Conservation (phyloP, 306 rosid genomes). For the Cicer judaicum region DNA sequence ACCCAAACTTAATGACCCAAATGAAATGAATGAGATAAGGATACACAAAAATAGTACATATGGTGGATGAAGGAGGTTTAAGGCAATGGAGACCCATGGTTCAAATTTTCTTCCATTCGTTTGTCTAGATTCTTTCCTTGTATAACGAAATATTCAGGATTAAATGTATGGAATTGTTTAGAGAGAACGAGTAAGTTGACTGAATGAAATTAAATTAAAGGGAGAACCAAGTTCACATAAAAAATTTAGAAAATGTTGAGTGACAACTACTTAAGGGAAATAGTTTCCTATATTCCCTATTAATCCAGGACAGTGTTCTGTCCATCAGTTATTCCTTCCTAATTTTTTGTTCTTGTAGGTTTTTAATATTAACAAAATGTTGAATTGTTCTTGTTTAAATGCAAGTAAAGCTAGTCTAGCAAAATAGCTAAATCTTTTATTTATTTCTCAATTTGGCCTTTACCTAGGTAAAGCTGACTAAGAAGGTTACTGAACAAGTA, state of each 20-base stretch:
- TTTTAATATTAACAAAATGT: constrained; percentile 8
- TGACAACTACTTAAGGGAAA: constrained; percentile 4
- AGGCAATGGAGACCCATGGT: background rate
- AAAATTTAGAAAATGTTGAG: no score
- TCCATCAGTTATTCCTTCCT: constrained; percentile 21
- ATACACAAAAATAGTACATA: background rate
- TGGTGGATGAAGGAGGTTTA: background rate
- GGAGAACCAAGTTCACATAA: background rate
- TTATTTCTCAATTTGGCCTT: constrained; percentile 34
- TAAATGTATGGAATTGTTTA: background rate
- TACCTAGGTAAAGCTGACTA: constrained; percentile 75
- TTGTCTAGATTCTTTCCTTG: background rate
- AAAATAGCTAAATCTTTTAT: constrained; percentile 14
- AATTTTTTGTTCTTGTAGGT: constrained; percentile 32
- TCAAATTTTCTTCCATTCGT: background rate
- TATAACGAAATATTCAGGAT: background rate
- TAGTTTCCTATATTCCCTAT: background rate
- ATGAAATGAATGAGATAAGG: background rate
- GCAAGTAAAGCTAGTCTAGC: constrained; percentile 15
- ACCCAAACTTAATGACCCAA: background rate
- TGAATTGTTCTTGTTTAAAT: constrained; percentile 25
- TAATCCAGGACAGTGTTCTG: background rate
- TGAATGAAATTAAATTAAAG: background rate
- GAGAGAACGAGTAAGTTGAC: background rate
- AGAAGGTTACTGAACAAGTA: constrained; percentile 98